Percentiles rank a stretch among this genome's conserved stretches.
phyloP scores from a whole-genome alignment of 495 filamentous ascomycete species.

The Thermothielavioides terrestris region DNA sequence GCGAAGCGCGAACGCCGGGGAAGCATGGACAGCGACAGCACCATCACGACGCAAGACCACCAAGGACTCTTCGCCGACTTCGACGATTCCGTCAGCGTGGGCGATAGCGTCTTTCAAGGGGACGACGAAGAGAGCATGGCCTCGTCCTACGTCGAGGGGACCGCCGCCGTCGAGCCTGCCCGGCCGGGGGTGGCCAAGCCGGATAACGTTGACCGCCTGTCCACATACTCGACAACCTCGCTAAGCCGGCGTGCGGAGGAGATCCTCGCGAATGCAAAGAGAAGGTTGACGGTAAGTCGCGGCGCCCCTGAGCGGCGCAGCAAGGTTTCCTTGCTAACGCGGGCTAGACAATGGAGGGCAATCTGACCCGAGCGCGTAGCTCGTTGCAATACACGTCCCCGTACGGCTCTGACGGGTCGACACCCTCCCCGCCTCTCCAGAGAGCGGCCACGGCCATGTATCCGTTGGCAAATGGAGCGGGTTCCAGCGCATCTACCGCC shows the following conservation, averaged over 20 bases:
- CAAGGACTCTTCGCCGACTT: slow-evolving; percentile 43
- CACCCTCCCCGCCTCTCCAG: slow-evolving; percentile 34
- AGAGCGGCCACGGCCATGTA: slow-evolving; percentile 28
- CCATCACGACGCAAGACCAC: slow-evolving; percentile 40
- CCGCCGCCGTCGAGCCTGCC: slow-evolving; percentile 14
- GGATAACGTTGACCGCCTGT: slow-evolving; percentile 26
- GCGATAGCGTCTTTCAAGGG: slow-evolving; percentile 49
- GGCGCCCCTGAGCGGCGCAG: too few species aligned
- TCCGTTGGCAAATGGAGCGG: slow-evolving; percentile 11
- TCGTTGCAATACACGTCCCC: slow-evolving; percentile 55
- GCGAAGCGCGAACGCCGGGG: slow-evolving; percentile 30
- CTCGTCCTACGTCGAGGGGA: slow-evolving; percentile 39
- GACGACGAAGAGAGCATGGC: slow-evolving; percentile 53
- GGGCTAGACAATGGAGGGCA: slow-evolving; percentile 82
- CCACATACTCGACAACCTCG: slow-evolving; percentile 55
- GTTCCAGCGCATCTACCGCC: slow-evolving; percentile 9
- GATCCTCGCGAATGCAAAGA: slow-evolving; percentile 86
- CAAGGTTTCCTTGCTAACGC: slow-evolving; percentile 1
- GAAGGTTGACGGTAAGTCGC: slow-evolving; percentile 73
- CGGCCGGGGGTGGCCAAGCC: slow-evolving; percentile 19
- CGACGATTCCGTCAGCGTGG: slow-evolving; percentile 48
- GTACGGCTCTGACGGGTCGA: slow-evolving; percentile 44
- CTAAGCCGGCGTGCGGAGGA: slow-evolving; percentile 76
- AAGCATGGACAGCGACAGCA: slow-evolving; percentile 44
- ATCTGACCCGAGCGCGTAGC: slow-evolving; percentile 69